Evolutionary conservation across 2,329 filamentous ascomycete genomes (phyloP).

Genomic region (Aspergillus fructus): DNA sequence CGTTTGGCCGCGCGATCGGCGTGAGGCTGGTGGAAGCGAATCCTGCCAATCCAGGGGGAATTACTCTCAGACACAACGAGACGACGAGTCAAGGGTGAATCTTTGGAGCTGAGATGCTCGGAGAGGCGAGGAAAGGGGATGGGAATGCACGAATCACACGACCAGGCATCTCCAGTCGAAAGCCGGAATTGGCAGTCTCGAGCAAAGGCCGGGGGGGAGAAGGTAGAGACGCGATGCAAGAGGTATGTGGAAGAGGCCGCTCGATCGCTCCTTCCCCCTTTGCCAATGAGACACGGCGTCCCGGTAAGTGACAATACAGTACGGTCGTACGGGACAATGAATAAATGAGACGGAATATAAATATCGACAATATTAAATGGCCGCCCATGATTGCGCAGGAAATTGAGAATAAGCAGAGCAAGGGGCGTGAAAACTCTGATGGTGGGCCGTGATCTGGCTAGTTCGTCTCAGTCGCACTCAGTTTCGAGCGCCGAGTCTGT

Average conservation of each 20-base stretch:
- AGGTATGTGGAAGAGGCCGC: no score
- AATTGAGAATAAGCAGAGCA: slow-evolving; percentile 9
- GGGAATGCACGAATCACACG: neutral
- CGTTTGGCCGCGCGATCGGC: slow-evolving; percentile 17
- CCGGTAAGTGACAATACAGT: neutral
- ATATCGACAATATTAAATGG: slow-evolving; percentile 1
- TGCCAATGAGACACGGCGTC: no score
- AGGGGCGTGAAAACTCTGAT: slow-evolving; percentile 24
- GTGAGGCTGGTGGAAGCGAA: slow-evolving; percentile 12
- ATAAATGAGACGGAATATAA: neutral
- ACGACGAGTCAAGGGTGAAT: no score
- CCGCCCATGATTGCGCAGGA: slow-evolving; percentile 3
- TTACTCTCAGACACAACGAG: neutral
- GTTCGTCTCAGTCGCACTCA: neutral
- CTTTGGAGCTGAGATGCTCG: neutral
- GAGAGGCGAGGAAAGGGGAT: neutral
- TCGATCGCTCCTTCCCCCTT: no score
- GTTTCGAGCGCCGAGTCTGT: no score
- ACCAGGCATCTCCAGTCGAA: neutral
- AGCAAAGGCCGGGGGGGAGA: no score
- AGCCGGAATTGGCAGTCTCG: no score
- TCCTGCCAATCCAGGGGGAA: neutral
- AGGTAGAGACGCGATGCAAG: no score
- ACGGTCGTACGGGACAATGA: slow-evolving; percentile 15
- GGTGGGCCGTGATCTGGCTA: slow-evolving; percentile 13